These are phyloP conservation scores for Cladosporium halotolerans DNA, from an alignment of 2,329 filamentous ascomycete genomes.

Conservation along the genomic window DNA sequence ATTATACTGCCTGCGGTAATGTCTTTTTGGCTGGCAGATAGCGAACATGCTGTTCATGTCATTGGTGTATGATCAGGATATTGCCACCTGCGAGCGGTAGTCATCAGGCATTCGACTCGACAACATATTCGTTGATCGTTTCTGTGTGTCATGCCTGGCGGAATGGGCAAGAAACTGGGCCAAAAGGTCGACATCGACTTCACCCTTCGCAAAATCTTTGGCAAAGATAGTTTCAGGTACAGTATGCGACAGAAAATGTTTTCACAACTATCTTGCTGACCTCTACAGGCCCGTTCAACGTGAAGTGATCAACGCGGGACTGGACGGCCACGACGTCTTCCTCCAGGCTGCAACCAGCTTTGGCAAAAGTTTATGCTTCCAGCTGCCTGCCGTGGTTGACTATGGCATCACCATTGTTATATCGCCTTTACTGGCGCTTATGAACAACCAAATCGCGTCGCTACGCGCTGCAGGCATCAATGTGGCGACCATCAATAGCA, in stretches of 20 bases:
- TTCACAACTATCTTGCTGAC: not conserved
- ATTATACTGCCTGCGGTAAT: too few species aligned
- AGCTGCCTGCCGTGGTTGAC: conserved; percentile 81
- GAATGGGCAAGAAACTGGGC: conserved; percentile 17
- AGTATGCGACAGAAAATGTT: not conserved
- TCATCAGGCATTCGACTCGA: not conserved
- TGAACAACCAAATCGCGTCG: conserved; percentile 91
- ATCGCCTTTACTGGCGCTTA: conserved; percentile 80
- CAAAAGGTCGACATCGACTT: conserved; percentile 32
- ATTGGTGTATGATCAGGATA: too few species aligned
- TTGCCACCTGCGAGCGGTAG: too few species aligned
- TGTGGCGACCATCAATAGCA: conserved; percentile 82
- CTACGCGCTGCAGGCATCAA: conserved; percentile 67
- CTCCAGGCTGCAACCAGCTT: conserved; percentile 87
- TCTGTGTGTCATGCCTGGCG: conserved; percentile 21
- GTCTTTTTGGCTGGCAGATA: too few species aligned
- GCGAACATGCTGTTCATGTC: too few species aligned
- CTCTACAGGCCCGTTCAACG: conserved; percentile 66
- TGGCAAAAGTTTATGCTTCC: conserved; percentile 89
- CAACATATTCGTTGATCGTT: not conserved
- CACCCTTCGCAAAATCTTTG: conserved; percentile 32
- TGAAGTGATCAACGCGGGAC: conserved; percentile 76
- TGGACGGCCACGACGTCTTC: conserved; percentile 84
- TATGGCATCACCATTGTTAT: conserved; percentile 87
- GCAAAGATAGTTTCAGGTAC: conserved; percentile 30